phyloP scores from a whole-genome alignment of 495 filamentous ascomycete genomes.

The Xylaria nigripes region DNA sequence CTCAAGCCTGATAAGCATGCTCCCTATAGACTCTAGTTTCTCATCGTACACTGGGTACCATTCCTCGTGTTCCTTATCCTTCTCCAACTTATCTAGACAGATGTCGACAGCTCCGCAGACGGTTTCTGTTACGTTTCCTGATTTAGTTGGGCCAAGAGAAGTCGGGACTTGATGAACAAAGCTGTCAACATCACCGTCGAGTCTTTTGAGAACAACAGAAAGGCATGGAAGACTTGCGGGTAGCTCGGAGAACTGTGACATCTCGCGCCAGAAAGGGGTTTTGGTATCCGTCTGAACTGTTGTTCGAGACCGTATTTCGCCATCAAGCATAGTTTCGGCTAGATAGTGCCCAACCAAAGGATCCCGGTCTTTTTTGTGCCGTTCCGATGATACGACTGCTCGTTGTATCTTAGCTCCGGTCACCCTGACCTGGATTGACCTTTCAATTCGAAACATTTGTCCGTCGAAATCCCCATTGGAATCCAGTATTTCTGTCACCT shows the following conservation, averaged over 20 bases:
- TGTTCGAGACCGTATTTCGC: constrained; percentile 79
- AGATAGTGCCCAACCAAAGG: constrained; percentile 57
- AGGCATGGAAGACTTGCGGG: constrained; percentile 70
- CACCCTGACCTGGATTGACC: constrained; percentile 46
- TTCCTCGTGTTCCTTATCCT: constrained; percentile 72
- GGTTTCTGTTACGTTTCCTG: constrained; percentile 31
- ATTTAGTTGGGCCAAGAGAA: constrained; percentile 34
- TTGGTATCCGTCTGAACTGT: constrained; percentile 71
- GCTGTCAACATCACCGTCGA: constrained; percentile 40
- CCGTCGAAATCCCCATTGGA: constrained; percentile 31
- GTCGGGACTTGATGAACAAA: constrained; percentile 38
- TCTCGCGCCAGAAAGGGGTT: constrained; percentile 92
- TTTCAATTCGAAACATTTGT: constrained; percentile 52
- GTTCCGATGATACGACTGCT: constrained; percentile 22
- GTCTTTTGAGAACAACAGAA: constrained; percentile 72
- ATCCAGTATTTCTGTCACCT: constrained; percentile 34
- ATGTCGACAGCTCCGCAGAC: constrained; percentile 71
- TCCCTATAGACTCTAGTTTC: constrained; percentile 63
- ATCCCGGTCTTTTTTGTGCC: constrained; percentile 31
- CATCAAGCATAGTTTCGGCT: constrained; percentile 86
- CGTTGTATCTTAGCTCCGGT: constrained; percentile 51
- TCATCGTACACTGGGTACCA: constrained; percentile 82
- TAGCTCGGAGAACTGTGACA: constrained; percentile 78
- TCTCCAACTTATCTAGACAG: constrained; percentile 71
- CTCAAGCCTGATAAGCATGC: constrained; percentile 76